Percentiles rank a stretch among this genome's conserved stretches.
Conservation (phyloP, 2,329 filamentous ascomycete genomes). For the Phialophora expanda region DNA sequence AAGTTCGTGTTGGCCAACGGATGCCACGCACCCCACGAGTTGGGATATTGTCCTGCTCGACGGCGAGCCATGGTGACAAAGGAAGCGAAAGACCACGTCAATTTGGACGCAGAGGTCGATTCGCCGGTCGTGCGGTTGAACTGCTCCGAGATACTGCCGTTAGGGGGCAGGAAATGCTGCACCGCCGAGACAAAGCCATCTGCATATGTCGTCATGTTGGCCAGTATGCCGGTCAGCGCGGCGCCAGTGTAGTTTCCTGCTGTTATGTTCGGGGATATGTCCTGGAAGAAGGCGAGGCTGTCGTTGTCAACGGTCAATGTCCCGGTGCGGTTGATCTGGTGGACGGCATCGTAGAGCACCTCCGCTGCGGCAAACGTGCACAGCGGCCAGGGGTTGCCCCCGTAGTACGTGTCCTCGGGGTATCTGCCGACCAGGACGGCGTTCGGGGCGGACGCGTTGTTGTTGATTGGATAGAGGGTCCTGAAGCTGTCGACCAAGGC, state of each 20-base stretch:
- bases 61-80: slow-evolving; percentile 44
- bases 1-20: slow-evolving; percentile 27
- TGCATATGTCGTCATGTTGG: slow-evolving; percentile 66
- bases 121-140: slow-evolving; percentile 46
- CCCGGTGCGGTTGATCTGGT: slow-evolving; percentile 70
- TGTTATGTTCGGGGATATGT: slow-evolving; percentile 62
- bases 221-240: slow-evolving; percentile 54
- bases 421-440: slow-evolving; percentile 71
- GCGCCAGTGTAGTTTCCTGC: slow-evolving; percentile 68
- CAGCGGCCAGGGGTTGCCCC: slow-evolving; percentile 81
- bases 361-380: slow-evolving; percentile 77
- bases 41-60: slow-evolving; percentile 33
- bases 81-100: slow-evolving; percentile 55
- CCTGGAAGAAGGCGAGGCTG: slow-evolving; percentile 74
- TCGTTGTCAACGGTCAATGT: slow-evolving; percentile 67
- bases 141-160: slow-evolving; percentile 60
- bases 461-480: slow-evolving; percentile 71
- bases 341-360: slow-evolving; percentile 75
- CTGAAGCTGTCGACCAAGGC: slow-evolving; percentile 77
- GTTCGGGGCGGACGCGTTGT: slow-evolving; percentile 62
- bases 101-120: slow-evolving; percentile 47
- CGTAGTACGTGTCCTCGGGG: slow-evolving; percentile 73
- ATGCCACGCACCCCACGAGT: slow-evolving; percentile 37
- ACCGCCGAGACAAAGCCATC: slow-evolving; percentile 58
- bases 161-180: slow-evolving; percentile 56